Evolutionary conservation across 176 grass and related monocot species (phyloP).

Genomic region (Hyparrhenia diplandra): DNA sequence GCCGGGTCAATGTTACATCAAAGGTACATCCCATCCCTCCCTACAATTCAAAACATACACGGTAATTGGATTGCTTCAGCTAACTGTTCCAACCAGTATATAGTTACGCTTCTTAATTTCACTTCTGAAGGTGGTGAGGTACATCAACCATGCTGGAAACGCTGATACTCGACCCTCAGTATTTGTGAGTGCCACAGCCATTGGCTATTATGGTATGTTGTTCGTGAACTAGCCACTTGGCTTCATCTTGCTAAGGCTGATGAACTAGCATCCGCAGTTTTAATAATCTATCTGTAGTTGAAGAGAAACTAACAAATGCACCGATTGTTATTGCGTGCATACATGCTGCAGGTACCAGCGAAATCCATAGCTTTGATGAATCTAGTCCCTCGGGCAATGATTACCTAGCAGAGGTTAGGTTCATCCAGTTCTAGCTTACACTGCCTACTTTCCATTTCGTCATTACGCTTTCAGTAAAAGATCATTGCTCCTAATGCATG

Average conservation of each 20-base stretch:
- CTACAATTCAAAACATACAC: too few species aligned
- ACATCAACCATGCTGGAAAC: conserved; percentile 53
- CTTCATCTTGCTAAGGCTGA: not conserved
- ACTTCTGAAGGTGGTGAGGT: conserved; percentile 59
- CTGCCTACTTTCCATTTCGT: not conserved
- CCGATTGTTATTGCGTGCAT: not conserved
- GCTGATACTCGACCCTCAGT: conserved; percentile 52
- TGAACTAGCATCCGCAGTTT: not conserved
- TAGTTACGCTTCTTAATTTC: not conserved
- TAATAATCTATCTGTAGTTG: not conserved
- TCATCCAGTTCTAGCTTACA: not conserved
- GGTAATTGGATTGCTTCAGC: not conserved
- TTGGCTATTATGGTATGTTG: conserved; percentile 82
- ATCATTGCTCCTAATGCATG: not conserved
- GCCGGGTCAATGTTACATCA: conserved; percentile 72
- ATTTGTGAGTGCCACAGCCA: conserved; percentile 90
- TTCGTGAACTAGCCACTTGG: not conserved
- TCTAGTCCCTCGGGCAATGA: conserved; percentile 84
- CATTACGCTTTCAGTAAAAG: not conserved
- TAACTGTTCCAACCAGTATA: not conserved
- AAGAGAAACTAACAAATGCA: not conserved
- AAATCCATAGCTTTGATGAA: conserved; percentile 76
- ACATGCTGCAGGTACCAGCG: conserved; percentile 59
- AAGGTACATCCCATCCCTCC: conserved; percentile 46
- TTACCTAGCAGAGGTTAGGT: conserved; percentile 73